These are phyloP conservation scores for Willaertia magna DNA, from an alignment of 208 protist genomes.

Conservation along the genomic window DNA sequence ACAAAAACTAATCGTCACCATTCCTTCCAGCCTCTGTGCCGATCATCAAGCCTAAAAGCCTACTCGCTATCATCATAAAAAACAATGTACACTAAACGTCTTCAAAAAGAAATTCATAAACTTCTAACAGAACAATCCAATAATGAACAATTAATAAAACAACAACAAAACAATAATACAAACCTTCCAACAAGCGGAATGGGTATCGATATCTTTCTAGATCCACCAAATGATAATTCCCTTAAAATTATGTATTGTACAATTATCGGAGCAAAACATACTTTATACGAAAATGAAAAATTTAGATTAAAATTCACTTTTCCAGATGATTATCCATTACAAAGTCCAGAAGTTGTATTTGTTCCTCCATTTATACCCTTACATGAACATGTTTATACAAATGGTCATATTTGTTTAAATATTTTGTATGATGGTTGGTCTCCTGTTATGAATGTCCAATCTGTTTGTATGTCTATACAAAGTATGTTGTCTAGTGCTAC, in stretches of 20 bases:
- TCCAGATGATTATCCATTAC: neutral
- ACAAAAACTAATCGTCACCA: too few species aligned
- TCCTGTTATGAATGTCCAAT: neutral
- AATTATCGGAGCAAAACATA: neutral
- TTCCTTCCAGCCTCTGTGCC: too few species aligned
- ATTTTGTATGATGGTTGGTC: conserved; percentile 1
- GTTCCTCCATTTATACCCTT: neutral
- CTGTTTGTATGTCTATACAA: neutral
- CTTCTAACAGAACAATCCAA: neutral
- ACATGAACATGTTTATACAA: conserved; percentile 7
- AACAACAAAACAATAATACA: neutral
- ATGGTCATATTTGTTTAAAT: neutral
- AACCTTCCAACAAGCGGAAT: neutral
- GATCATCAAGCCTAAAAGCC: too few species aligned
- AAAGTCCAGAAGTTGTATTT: neutral
- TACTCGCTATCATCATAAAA: too few species aligned
- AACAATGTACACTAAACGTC: neutral
- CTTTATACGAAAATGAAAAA: neutral
- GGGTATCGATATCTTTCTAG: neutral
- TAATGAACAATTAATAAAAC: neutral
- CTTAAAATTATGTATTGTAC: neutral
- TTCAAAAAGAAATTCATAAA: neutral
- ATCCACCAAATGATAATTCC: neutral
- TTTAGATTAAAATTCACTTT: neutral
- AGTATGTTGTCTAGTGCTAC: neutral